These are phyloP conservation scores for Phytopythium kandeliae DNA, from an alignment of 352 stramenopile species.

Conservation along the genomic window DNA sequence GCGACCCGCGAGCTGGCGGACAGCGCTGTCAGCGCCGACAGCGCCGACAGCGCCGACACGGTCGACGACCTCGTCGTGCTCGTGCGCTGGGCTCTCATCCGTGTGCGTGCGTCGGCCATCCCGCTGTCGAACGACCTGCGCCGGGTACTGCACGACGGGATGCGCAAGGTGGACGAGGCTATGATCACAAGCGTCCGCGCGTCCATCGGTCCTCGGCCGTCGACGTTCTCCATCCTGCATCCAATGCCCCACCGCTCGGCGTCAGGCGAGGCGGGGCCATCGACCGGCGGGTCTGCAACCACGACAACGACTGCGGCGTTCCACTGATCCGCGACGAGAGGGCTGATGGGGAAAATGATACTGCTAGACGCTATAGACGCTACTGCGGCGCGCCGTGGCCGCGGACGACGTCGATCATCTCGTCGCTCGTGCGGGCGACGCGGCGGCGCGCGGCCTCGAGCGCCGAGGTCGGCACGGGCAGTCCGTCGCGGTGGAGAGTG, in stretches of 20 bases:
- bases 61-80: slow-evolving; percentile 18
- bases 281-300: no score
- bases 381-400: no score
- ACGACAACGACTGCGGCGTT: not conserved
- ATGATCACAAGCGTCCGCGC: slow-evolving; percentile 25
- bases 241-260: not conserved
- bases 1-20: not conserved
- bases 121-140: slow-evolving; percentile 16
- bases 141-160: slow-evolving; percentile 20
- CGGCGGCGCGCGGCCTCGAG: slow-evolving; percentile 17
- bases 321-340: not conserved
- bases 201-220: slow-evolving; percentile 5
- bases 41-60: no score
- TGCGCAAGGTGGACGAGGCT: slow-evolving; percentile 22
- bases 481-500: slow-evolving; percentile 15
- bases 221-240: slow-evolving; percentile 6
- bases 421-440: slow-evolving; percentile 17
- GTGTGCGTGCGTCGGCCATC: slow-evolving; percentile 17
- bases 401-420: slow-evolving; percentile 4
- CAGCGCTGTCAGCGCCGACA: no score
- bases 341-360: no score
- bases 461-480: slow-evolving; percentile 6
- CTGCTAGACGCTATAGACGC: no score
- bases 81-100: slow-evolving; percentile 24
- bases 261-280: no score